Percentiles rank a stretch among this genome's conserved stretches.
Evolutionary conservation across 139 green algal species (phyloP).

Genomic region (Chlamydomonas asymmetrica): DNA sequence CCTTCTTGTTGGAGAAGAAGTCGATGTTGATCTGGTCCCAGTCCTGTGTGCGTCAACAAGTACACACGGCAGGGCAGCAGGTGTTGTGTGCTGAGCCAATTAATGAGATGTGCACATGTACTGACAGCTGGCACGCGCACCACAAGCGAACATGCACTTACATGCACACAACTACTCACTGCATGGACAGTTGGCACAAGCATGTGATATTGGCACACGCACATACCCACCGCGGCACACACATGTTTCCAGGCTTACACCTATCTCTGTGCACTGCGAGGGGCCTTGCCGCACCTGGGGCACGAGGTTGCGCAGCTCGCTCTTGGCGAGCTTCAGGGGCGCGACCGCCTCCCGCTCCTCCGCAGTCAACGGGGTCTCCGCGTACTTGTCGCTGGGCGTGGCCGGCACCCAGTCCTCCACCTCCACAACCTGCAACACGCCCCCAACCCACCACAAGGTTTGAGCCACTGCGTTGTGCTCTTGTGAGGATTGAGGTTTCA

Average conservation of each 20-base stretch:
- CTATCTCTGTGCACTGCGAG: background rate
- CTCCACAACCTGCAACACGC: no score
- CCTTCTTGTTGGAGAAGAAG: slow-evolving; percentile 53
- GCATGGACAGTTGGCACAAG: background rate
- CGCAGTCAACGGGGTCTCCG: slow-evolving; percentile 6
- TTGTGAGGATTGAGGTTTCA: no score
- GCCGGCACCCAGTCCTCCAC: slow-evolving; percentile 22
- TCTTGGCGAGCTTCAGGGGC: slow-evolving; percentile 35
- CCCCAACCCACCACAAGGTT: no score
- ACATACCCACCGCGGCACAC: no score
- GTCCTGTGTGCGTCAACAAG: slow-evolving; percentile 29
- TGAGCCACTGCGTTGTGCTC: no score
- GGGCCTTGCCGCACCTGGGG: slow-evolving; percentile 19
- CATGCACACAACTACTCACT: background rate
- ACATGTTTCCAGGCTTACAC: slow-evolving; percentile 1
- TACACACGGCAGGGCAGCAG: background rate
- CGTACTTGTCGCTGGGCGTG: slow-evolving; percentile 14
- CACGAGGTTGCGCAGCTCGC: slow-evolving; percentile 45
- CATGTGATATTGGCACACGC: background rate
- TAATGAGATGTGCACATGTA: background rate
- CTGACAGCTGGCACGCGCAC: background rate
- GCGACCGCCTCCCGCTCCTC: slow-evolving; percentile 16
- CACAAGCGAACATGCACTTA: background rate
- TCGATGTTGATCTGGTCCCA: slow-evolving; percentile 58
- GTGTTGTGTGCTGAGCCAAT: background rate